phyloP scores from a whole-genome alignment of 306 rosid species.

The Prunus dulcis region DNA sequence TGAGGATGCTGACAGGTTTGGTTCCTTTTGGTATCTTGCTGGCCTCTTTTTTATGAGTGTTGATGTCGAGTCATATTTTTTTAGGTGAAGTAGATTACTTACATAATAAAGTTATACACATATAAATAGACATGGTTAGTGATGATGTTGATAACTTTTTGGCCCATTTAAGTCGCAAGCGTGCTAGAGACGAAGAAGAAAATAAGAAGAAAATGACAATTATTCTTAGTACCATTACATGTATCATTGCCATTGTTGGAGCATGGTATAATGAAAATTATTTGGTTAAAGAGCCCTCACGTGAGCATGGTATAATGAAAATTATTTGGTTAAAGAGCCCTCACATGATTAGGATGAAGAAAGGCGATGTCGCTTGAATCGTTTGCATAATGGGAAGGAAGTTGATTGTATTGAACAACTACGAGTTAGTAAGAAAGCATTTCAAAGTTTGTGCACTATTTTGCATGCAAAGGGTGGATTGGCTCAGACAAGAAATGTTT shows the following conservation, averaged over 20 bases:
- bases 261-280: not conserved
- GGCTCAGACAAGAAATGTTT: not conserved
- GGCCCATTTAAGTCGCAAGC: not conserved
- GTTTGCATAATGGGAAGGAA: too few relatives aligned
- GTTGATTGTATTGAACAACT: not conserved
- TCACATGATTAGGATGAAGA: not conserved
- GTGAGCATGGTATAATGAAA: not conserved
- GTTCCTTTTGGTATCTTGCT: too few relatives aligned
- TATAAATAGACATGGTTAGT: not conserved
- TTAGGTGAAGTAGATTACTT: not conserved
- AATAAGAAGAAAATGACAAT: not conserved
- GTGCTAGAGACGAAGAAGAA: not conserved
- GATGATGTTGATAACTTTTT: not conserved
- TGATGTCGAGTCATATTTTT: too few relatives aligned
- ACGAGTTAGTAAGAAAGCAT: not conserved
- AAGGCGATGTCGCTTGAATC: too few relatives aligned
- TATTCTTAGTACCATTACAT: not conserved
- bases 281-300: not conserved
- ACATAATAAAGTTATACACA: too few relatives aligned
- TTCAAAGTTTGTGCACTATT: not conserved
- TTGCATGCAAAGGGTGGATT: not conserved
- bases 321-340: not conserved
- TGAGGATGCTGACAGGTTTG: too few relatives aligned
- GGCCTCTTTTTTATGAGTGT: too few relatives aligned
- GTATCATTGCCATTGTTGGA: not conserved